Conservation (phyloP, 129 eudicot genomes). For the Flaveria bidentis region DNA sequence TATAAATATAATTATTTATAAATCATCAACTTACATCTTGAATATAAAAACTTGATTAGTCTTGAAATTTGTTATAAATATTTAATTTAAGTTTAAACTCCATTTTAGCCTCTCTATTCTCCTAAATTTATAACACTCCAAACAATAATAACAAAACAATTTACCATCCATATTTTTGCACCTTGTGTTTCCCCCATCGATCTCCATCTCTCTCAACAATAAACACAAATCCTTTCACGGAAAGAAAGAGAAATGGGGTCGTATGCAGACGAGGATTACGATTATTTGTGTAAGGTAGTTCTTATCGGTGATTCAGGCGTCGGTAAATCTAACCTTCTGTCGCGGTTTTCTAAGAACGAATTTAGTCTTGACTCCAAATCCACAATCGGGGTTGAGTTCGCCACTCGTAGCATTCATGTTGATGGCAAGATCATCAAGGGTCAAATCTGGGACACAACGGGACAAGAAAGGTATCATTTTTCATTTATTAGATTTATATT, state of each 20-base stretch:
- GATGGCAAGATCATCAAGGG: constrained; percentile 7
- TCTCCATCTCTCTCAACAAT: constrained; percentile 1
- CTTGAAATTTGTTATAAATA: background rate
- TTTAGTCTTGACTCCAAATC: constrained; percentile 11
- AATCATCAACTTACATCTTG: background rate
- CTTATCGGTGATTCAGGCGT: constrained; percentile 2
- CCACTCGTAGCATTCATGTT: constrained; percentile 14
- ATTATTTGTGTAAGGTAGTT: constrained; percentile 14
- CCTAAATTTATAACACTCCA: background rate
- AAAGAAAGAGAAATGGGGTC: background rate
- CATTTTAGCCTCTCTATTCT: background rate
- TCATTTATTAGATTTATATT: background rate
- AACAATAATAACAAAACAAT: background rate
- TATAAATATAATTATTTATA: too few relatives aligned
- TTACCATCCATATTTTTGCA: constrained; percentile 4
- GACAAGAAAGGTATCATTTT: constrained; percentile 3
- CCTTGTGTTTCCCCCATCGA: constrained; percentile 6
- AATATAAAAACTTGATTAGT: background rate
- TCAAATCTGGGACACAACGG: constrained; percentile 2
- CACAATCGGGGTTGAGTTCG: constrained; percentile 11
- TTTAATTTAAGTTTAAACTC: background rate
- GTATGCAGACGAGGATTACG: constrained; percentile 6
- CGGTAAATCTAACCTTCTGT: constrained; percentile 10
- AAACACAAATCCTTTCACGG: background rate
- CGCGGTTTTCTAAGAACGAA: constrained; percentile 11